Evolutionary conservation across 257 asterid genomes (phyloP), one percentile per base, ranked within the genome.

Genomic region (Verbascum thapsus): DNA sequence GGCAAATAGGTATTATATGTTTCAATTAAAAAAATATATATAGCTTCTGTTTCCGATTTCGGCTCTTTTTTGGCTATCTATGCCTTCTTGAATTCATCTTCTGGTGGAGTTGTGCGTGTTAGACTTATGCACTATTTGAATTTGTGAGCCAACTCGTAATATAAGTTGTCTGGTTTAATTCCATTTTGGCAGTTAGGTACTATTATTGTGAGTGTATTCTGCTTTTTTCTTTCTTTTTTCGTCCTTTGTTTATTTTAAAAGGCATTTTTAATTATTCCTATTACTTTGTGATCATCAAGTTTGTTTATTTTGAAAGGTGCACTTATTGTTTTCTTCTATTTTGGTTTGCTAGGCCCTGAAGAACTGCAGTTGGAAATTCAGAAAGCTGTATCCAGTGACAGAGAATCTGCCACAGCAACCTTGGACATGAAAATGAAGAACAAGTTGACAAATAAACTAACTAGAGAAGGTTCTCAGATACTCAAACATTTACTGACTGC

Each of bases 401-500:
- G 90, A 78, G 97, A 94, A 63, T 73, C 90, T 72, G 86, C 94
- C 56, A 79, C 94, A 34, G 95, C 96, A 66, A 60, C 75, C 48
- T 79, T 94, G 83, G 99, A 94, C 76, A 84, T 89, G 94, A 85
- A 82, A 76, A 94, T 94, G 99, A 94, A 90, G 84, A 94, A 88
- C 77, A 85, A 82, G 66, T 72, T 94, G 76, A 90, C 83, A 17
- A 79, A 78, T 63, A 88, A 70, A 65, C 73, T 81, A 38, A 78
- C 84, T 20, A 64, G 63, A 47, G 87, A 94, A 77, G 96, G 88
- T 53, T 82, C 95, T 17, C 82, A 83, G 68, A 82, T 94, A 74
- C 94, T 84, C 79, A 85, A 94, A 72, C 87, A 85, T 68, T 74
- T 94, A 54, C 85, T 94, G 71, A 88, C 84, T 10, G 74, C 61